Conservation (phyloP, 2,329 filamentous ascomycete genomes). For the Tympanopsis confertula region DNA sequence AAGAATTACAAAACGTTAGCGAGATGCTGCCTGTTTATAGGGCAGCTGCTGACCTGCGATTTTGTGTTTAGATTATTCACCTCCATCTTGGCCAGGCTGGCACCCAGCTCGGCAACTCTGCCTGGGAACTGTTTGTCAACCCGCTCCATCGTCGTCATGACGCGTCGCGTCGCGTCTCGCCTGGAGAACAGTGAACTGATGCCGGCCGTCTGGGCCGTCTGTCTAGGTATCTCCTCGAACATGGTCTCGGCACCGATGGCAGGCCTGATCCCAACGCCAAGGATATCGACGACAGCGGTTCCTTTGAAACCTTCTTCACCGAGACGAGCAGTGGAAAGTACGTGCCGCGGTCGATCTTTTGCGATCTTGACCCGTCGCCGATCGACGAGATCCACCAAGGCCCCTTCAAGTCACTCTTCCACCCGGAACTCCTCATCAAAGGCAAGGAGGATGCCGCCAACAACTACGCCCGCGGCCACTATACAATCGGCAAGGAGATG, state of each 20-base stretch:
- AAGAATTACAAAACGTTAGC: neutral
- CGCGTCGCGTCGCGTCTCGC: slow-evolving; percentile 5
- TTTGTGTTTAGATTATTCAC: slow-evolving; percentile 43
- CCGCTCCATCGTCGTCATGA: slow-evolving; percentile 9
- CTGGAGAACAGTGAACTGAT: slow-evolving; percentile 2
- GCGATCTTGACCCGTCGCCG: slow-evolving; percentile 55
- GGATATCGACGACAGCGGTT: slow-evolving; percentile 38
- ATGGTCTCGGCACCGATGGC: slow-evolving; percentile 50
- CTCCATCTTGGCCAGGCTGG: slow-evolving; percentile 60
- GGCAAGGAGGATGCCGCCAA: slow-evolving; percentile 61
- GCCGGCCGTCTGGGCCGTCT: neutral
- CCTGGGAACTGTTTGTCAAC: slow-evolving; percentile 54
- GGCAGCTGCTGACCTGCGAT: neutral
- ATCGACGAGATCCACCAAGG: slow-evolving; percentile 59
- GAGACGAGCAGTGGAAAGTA: slow-evolving; percentile 55
- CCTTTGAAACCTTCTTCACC: slow-evolving; percentile 56
- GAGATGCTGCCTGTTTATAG: neutral
- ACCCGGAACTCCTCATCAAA: slow-evolving; percentile 54
- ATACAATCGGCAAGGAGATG: slow-evolving; percentile 58
- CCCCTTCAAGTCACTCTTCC: slow-evolving; percentile 49
- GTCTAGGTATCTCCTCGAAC: slow-evolving; percentile 51
- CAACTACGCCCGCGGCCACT: slow-evolving; percentile 60
- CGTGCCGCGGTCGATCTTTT: slow-evolving; percentile 56
- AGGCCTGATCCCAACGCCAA: slow-evolving; percentile 40
- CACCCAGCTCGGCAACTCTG: slow-evolving; percentile 55